A percentile compares a stretch with the other conserved stretches of the same genome.
These are phyloP conservation scores for Exidia glandulosa DNA, from an alignment of 768 basidiomycete genomes.

Conservation along the genomic window DNA sequence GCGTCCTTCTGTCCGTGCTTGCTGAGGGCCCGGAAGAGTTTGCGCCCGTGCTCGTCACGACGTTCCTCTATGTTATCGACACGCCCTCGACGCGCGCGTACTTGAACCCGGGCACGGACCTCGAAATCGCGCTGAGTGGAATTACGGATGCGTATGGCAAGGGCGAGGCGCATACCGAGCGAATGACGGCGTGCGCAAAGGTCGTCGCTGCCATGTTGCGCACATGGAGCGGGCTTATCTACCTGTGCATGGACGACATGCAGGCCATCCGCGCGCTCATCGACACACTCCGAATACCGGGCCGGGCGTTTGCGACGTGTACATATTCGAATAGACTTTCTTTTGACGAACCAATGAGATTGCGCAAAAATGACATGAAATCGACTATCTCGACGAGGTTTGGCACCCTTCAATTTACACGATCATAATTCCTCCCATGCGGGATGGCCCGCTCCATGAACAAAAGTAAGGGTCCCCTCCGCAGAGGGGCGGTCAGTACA, in stretches of 20 bases:
- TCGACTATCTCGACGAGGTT: too few species aligned
- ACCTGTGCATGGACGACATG: constrained; percentile 85
- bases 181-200: constrained; percentile 64
- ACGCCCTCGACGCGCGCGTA: constrained; percentile 71
- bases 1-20: constrained; percentile 74
- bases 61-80: constrained; percentile 77
- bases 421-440: too few species aligned
- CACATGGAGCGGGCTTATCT: constrained; percentile 92
- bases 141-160: constrained; percentile 91
- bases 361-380: too few species aligned
- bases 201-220: constrained; percentile 76
- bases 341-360: too few species aligned
- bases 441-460: too few species aligned
- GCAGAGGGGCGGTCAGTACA: too few species aligned
- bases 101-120: constrained; percentile 69
- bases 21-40: constrained; percentile 83
- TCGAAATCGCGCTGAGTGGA: constrained; percentile 85
- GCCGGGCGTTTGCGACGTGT: too few species aligned
- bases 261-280: constrained; percentile 76
- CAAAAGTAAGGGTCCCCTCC: too few species aligned
- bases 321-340: too few species aligned
- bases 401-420: too few species aligned
- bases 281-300: constrained; percentile 79
- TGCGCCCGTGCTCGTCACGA: constrained; percentile 62
- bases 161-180: constrained; percentile 62